phyloP scores from a whole-genome alignment of 129 eudicot genomes.

The Flaveria bidentis region DNA sequence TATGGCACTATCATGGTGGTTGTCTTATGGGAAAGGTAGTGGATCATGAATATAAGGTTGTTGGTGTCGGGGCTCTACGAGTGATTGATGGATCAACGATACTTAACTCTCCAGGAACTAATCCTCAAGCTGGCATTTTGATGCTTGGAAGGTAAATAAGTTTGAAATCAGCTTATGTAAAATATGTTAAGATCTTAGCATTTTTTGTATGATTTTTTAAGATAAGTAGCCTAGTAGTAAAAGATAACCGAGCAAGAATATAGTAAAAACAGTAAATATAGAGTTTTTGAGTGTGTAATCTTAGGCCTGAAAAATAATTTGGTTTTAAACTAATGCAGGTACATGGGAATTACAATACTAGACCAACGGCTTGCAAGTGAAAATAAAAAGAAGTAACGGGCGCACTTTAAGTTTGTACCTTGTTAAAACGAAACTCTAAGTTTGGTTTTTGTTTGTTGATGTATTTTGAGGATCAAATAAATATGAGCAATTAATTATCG shows the following conservation, averaged over 20 bases:
- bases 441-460: neutral
- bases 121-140: slow-evolving; percentile 74
- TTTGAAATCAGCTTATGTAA: neutral
- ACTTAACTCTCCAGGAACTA: slow-evolving; percentile 70
- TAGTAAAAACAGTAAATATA: too few species aligned
- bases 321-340: neutral
- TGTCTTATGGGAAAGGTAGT: slow-evolving; percentile 68
- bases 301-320: neutral
- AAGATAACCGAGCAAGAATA: neutral
- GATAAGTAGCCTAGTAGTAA: neutral
- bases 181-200: neutral
- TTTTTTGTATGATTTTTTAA: neutral
- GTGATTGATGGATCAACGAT: slow-evolving; percentile 71
- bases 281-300: too few species aligned
- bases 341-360: slow-evolving; percentile 2
- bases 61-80: slow-evolving; percentile 57
- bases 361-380: neutral
- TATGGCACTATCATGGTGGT: slow-evolving; percentile 84
- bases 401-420: neutral
- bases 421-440: too few species aligned
- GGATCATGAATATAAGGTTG: slow-evolving; percentile 43
- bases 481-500: neutral
- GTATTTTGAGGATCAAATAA: neutral
- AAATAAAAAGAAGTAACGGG: neutral
- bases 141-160: slow-evolving; percentile 69